Evolutionary conservation across 2,329 filamentous ascomycete genomes (phyloP), one percentile per base, ranked within the genome.

Genomic region (Venturia aucupariae): DNA sequence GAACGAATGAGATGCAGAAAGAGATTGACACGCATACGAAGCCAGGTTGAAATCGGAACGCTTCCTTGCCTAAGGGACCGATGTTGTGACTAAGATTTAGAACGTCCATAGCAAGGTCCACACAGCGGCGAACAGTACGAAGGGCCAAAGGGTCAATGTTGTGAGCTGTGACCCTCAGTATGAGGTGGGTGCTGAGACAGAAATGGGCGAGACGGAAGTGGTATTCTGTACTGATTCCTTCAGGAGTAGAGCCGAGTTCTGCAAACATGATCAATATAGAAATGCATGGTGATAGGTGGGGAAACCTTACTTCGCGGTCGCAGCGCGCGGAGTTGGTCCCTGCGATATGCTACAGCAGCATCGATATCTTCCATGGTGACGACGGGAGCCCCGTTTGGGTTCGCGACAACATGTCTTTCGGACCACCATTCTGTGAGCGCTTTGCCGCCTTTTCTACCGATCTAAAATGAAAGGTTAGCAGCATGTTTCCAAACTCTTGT

Each of bases 401-500:
- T 19, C 2, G 15, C 30, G 19, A 55, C 22, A 15, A 22, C 27
- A 17, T 55, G 30, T 35, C 51, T 19, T 27, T 55, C 51, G 27
- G 48, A 55, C 51, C 51, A 55, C 51, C 51, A 55, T 35, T 55
- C 51, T 55, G 51, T 55, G 51, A 55, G 51, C 13, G 27, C 51
- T 32, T 32, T 32, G 5, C 51, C 51, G 5, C 51, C 51, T 55
- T 55, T 55, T 17, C 51, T 27, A 19, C 51, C 51, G 19, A 55
- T 55, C 51, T 55, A 10, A 8, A 35, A 35, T 10, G 10, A 35
- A 35, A 35, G 4, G 32, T 35, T 10, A 35, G 32, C 10, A 35
- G 32, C 32, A 35, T 35, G 32, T 35, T 35, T 35, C 24, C 8
- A 8, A 10, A 6, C n/a, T 17, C 13, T 32, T 35, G 15, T 55